A percentile compares a stretch with the other conserved stretches of the same genome.
Evolutionary conservation across 352 stramenopile species (phyloP).

Genomic region (Phytopythium oedochilum): DNA sequence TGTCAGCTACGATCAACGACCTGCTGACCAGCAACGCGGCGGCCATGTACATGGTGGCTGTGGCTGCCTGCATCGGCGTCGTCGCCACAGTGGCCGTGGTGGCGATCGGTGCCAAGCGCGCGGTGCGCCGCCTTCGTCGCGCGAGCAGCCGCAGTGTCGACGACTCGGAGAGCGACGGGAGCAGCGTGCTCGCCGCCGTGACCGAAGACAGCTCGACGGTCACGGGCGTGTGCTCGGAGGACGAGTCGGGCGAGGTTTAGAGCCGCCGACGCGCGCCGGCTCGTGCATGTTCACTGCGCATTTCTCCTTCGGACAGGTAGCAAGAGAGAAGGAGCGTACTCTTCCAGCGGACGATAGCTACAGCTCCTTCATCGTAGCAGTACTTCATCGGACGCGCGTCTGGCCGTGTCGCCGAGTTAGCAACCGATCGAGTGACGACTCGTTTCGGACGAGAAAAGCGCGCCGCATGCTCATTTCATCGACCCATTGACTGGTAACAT

Average conservation of each 20-base stretch:
- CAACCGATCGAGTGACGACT: too few relatives aligned
- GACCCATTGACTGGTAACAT: too few relatives aligned
- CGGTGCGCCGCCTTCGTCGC: conserved; percentile 6
- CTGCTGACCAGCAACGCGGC: neutral
- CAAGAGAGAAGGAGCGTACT: too few relatives aligned
- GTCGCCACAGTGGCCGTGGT: conserved; percentile 22
- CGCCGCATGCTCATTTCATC: too few relatives aligned
- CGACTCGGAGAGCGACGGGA: conserved; percentile 9
- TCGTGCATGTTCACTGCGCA: neutral
- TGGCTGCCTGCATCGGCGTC: conserved; percentile 14
- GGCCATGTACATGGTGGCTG: neutral
- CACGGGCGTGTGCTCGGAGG: conserved; percentile 4
- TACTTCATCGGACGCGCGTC: too few relatives aligned
- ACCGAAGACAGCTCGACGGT: conserved; percentile 8
- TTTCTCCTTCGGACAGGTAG: too few relatives aligned
- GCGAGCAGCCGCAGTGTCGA: conserved; percentile 1
- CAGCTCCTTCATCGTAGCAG: too few relatives aligned
- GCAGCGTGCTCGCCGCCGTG: conserved; percentile 16
- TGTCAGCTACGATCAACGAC: neutral
- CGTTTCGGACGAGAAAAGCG: too few relatives aligned
- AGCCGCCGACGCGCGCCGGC: too few relatives aligned
- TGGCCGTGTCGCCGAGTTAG: too few relatives aligned
- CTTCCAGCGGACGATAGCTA: too few relatives aligned
- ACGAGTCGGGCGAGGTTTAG: neutral
- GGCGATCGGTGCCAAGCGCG: conserved; percentile 22